Evolutionary conservation across 2,329 filamentous ascomycete genomes (phyloP), one percentile per base, ranked within the genome.

Genomic region (Aspergillus fischeri): DNA sequence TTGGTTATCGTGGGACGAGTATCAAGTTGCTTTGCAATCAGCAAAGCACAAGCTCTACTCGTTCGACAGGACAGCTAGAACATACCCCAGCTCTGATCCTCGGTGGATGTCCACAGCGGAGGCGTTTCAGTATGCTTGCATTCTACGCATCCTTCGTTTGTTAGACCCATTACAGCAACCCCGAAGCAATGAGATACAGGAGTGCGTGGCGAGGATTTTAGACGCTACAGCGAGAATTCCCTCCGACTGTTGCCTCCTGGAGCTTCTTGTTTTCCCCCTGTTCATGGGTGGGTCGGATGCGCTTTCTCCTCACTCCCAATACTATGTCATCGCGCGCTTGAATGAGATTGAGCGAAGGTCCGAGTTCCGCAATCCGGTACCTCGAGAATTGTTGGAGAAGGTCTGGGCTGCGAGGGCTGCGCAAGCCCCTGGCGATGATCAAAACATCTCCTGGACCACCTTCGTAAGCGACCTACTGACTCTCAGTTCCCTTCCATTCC

Each of bases 241-340:
- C 1, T 35, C 52, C 0, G 63, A 65, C 2, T 67, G 59, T 27
- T 61, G 57, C 2, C 41, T 71, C 10, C 56, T 70, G 3, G 69
- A 71, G 47, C 58, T 71, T 4, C 49, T 67, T 14, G 67, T 71
- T 2, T 55, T 71, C 29, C 69, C 69, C 5, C 51, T 71, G 0
- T 71, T 71, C 28, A 67, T 71, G 61, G 68, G 65, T 11, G 69
- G 69, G 3, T 59, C 66, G 0, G 69, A 71, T 49, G 61, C 60
- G 4, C 57, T 71, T 4, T 62, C 65, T n/a, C 54, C 57, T 1
- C 67, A 69, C 52, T 66, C 68, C 3, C 66, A 63, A n/a, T 68
- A 71, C 53, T 71, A 71, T 55, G 56, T 71, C n/a, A 49, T 70
- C 9, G 28, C 65, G 14, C 60, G 69, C n/a, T 47, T 68, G 20